These are phyloP conservation scores for Yamadazyma triangularis DNA, from an alignment of 1,139 yeast genomes.

Conservation along the genomic window DNA sequence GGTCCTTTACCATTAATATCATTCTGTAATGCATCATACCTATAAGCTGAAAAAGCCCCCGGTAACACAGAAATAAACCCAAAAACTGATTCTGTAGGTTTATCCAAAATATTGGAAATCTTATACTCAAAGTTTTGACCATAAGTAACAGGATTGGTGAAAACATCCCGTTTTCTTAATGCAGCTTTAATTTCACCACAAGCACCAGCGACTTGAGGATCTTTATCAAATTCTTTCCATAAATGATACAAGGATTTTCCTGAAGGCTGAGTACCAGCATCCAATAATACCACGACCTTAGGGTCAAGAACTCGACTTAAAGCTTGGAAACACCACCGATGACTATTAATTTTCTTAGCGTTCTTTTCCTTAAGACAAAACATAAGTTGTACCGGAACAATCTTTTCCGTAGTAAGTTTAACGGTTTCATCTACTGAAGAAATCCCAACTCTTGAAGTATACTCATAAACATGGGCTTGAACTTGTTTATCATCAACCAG, in stretches of 20 bases:
- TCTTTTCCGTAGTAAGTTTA: constrained; percentile 44
- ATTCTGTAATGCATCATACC: constrained; percentile 38
- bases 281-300: constrained; percentile 38
- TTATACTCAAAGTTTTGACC: constrained; percentile 48
- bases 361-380: constrained; percentile 45
- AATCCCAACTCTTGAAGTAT: constrained; percentile 46
- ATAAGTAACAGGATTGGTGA: constrained; percentile 44
- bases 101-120: constrained; percentile 42
- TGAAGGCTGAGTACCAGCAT: constrained; percentile 47
- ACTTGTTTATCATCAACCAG: constrained; percentile 44
- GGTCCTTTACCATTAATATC: constrained; percentile 44
- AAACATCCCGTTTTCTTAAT: constrained; percentile 35
- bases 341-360: constrained; percentile 46
- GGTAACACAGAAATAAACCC: constrained; percentile 46
- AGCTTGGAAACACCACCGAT: constrained; percentile 51
- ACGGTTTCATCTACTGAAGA: constrained; percentile 44
- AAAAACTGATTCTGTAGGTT: constrained; percentile 44
- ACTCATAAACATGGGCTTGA: constrained; percentile 45
- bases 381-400: constrained; percentile 45
- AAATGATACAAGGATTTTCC: constrained; percentile 44
- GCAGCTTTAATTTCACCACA: constrained; percentile 49
- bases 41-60: constrained; percentile 45
- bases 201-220: constrained; percentile 47
- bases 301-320: constrained; percentile 43
- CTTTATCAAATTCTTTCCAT: constrained; percentile 47